Evolutionary conservation across 2,329 filamentous ascomycete genomes (phyloP).

Genomic region (Metarhizium brunneum): DNA sequence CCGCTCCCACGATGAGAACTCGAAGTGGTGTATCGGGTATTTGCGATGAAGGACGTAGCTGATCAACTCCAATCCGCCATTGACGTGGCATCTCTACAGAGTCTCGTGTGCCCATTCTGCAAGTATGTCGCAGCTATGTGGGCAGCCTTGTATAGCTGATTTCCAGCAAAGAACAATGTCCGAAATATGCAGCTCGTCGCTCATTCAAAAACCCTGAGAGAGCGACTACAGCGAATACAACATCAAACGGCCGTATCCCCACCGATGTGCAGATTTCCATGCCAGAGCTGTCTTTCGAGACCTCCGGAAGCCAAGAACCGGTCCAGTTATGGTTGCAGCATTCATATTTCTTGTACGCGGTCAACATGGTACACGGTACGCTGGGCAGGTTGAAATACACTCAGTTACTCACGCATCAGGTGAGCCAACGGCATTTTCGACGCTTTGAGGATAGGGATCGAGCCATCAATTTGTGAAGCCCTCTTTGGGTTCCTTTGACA

Average conservation of each 20-base stretch:
- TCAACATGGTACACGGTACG: background rate
- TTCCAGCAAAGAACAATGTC: background rate
- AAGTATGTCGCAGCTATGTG: background rate
- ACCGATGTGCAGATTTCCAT: background rate
- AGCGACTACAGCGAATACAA: background rate
- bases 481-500: too few relatives aligned
- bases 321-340: too few relatives aligned
- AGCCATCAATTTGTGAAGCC: too few relatives aligned
- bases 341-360: background rate
- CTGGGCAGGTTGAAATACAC: background rate
- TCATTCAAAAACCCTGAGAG: background rate
- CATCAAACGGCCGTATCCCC: background rate
- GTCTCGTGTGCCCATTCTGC: too few relatives aligned
- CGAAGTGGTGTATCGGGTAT: background rate
- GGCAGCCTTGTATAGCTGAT: background rate
- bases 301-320: accelerated
- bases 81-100: too few relatives aligned
- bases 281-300: background rate
- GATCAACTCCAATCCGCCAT: too few relatives aligned
- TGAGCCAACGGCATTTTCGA: too few relatives aligned
- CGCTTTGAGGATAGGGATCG: too few relatives aligned
- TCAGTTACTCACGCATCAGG: background rate
- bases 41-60: background rate
- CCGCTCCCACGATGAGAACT: constrained; percentile 25
- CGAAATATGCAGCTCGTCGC: background rate